phyloP scores from a whole-genome alignment of 306 rosid species.

The Purshia tridentata region DNA sequence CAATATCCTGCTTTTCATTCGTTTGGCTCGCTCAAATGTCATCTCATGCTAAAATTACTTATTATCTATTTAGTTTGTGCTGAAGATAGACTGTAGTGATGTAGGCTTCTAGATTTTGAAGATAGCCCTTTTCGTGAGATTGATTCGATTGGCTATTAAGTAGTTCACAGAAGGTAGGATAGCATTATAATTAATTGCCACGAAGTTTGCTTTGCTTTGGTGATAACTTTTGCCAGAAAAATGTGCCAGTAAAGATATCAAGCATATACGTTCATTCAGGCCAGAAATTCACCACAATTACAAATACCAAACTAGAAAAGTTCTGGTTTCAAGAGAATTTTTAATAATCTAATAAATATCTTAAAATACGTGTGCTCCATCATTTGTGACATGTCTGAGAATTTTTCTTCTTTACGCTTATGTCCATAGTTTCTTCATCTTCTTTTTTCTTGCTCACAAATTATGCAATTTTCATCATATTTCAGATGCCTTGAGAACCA shows the following conservation, averaged over 20 bases:
- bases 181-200: background rate
- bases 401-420: background rate
- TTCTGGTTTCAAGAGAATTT: background rate
- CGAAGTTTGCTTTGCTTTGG: slow-evolving; percentile 2
- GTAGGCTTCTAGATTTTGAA: slow-evolving; percentile 2
- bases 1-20: slow-evolving; percentile 25
- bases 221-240: background rate
- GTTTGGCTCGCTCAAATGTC: slow-evolving; percentile 19
- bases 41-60: background rate
- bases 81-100: background rate
- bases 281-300: too few relatives aligned
- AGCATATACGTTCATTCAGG: background rate
- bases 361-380: background rate
- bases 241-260: background rate
- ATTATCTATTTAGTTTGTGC: background rate
- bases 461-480: slow-evolving; percentile 20
- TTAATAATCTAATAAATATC: background rate
- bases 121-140: background rate
- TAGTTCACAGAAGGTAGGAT: background rate
- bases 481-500: slow-evolving; percentile 94
- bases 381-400: slow-evolving; percentile 1
- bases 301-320: background rate
- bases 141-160: background rate
- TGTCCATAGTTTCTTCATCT: slow-evolving; percentile 3
- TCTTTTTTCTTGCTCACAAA: slow-evolving; percentile 22